Evolutionary conservation across 139 green algal species (phyloP).

Genomic region (Nannochloris sp.): DNA sequence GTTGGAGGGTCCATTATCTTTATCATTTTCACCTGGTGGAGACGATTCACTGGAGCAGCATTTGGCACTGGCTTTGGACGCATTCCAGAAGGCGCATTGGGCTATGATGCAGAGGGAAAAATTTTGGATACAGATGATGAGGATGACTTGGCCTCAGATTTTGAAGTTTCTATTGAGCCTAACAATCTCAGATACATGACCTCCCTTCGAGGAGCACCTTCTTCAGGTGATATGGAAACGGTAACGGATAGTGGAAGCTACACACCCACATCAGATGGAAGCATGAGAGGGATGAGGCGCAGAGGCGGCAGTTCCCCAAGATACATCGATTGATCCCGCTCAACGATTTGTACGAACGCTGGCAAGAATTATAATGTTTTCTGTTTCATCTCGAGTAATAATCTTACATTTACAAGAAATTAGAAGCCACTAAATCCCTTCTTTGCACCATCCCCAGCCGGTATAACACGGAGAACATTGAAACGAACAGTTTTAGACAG

Average conservation of each 20-base stretch:
- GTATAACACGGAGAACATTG: slow-evolving; percentile 94
- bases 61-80: slow-evolving; percentile 5
- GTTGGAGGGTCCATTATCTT: slow-evolving; percentile 13
- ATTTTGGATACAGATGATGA: slow-evolving; percentile 10
- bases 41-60: slow-evolving; percentile 8
- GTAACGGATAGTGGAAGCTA: slow-evolving; percentile 10
- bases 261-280: slow-evolving; percentile 7
- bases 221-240: slow-evolving; percentile 11
- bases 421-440: slow-evolving; percentile 66
- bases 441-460: slow-evolving; percentile 59
- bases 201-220: not conserved
- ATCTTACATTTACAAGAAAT: slow-evolving; percentile 12
- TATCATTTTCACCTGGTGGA: slow-evolving; percentile 11
- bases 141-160: not conserved
- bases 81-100: not conserved
- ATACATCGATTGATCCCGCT: slow-evolving; percentile 5
- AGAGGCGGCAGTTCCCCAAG: not conserved
- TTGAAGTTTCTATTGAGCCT: slow-evolving; percentile 9
- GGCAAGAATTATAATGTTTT: not conserved
- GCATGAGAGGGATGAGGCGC: not conserved
- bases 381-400: not conserved
- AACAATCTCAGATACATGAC: slow-evolving; percentile 8
- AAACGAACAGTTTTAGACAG: slow-evolving; percentile 99
- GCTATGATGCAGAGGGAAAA: not conserved
- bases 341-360: not conserved